Evolutionary conservation across 2,329 filamentous ascomycete genomes (phyloP).

Genomic region (Allantophomopsis cytisporea): DNA sequence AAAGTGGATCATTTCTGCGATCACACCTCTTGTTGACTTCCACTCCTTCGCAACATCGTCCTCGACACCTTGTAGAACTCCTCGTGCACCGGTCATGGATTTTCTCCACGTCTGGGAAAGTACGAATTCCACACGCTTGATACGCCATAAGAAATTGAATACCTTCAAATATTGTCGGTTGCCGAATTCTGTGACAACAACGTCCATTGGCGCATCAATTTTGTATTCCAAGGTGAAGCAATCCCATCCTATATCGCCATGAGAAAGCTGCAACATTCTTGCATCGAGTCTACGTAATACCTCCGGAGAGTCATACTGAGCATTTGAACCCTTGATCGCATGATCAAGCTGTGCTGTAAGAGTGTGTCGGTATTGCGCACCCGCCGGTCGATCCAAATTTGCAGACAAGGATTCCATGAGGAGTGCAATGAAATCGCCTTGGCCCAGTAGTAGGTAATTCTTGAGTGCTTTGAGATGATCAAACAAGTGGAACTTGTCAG

Average conservation of each 20-base stretch:
- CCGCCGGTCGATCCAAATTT: conserved; percentile 90
- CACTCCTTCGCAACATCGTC: conserved; percentile 61
- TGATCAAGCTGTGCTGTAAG: conserved; percentile 96
- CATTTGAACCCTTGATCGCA: conserved; percentile 92
- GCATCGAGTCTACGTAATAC: conserved; percentile 86
- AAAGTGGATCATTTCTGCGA: conserved; percentile 98
- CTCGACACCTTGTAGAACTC: conserved; percentile 73
- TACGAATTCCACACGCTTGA: conserved; percentile 95
- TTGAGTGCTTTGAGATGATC: conserved; percentile 86
- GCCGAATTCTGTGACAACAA: conserved; percentile 92
- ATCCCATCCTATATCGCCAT: conserved; percentile 97
- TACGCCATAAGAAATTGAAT: conserved; percentile 97
- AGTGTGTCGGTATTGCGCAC: conserved; percentile 90
- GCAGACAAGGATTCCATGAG: conserved; percentile 93
- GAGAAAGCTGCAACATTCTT: conserved; percentile 93
- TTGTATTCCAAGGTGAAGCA: conserved; percentile 99
- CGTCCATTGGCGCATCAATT: conserved; percentile 89
- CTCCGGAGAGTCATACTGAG: conserved; percentile 86
- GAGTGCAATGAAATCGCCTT: conserved; percentile 93
- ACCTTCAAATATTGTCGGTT: conserved; percentile 96
- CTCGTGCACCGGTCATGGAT: conserved; percentile 87
- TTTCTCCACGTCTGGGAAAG: conserved; percentile 84
- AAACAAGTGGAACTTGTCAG: conserved; percentile 86
- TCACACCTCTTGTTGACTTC: conserved; percentile 77
- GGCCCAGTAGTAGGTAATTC: conserved; percentile 85